Conservation (phyloP, 768 basidiomycete species). For the Boletus vermiculosoides region DNA sequence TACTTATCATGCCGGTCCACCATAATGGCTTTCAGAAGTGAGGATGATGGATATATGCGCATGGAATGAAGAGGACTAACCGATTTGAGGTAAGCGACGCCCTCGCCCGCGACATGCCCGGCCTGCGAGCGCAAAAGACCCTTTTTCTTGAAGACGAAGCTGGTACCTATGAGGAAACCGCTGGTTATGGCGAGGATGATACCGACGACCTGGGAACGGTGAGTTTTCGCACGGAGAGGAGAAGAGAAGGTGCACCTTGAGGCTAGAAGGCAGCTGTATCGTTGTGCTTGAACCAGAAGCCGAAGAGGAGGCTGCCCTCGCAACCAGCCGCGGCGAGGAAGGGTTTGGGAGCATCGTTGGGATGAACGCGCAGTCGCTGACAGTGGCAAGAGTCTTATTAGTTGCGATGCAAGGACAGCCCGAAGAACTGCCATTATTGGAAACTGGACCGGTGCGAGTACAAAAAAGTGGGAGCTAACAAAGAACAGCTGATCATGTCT, state of each 20-base stretch:
- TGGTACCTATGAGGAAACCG: conserved; percentile 86
- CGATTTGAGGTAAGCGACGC: conserved; percentile 93
- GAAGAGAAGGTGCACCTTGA: conserved; percentile 43
- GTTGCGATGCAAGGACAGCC: conserved; percentile 15
- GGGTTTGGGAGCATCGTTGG: conserved; percentile 4
- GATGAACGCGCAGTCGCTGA: conserved; percentile 8
- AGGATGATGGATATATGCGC: conserved; percentile 9
- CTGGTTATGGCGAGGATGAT: conserved; percentile 73
- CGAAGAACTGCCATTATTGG: conserved; percentile 14
- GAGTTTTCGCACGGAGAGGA: neutral
- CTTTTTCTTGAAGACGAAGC: conserved; percentile 99
- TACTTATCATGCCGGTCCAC: conserved; percentile 93
- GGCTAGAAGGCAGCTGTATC: conserved; percentile 40
- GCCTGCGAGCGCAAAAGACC: conserved; percentile 80
- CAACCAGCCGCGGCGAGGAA: conserved; percentile 5
- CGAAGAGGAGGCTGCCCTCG: conserved; percentile 37
- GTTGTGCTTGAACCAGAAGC: conserved; percentile 38
- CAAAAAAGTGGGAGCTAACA: neutral
- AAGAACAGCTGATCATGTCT: conserved; percentile 13
- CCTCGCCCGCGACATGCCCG: conserved; percentile 76
- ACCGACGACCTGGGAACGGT: conserved; percentile 59
- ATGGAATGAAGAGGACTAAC: conserved; percentile 43
- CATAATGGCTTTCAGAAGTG: conserved; percentile 60
- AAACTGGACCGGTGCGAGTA: neutral
- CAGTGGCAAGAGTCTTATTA: neutral